Base-by-base conservation (phyloP, 2,329 filamentous ascomycete species). In the Fusarium pseudocircinatum region DNA sequence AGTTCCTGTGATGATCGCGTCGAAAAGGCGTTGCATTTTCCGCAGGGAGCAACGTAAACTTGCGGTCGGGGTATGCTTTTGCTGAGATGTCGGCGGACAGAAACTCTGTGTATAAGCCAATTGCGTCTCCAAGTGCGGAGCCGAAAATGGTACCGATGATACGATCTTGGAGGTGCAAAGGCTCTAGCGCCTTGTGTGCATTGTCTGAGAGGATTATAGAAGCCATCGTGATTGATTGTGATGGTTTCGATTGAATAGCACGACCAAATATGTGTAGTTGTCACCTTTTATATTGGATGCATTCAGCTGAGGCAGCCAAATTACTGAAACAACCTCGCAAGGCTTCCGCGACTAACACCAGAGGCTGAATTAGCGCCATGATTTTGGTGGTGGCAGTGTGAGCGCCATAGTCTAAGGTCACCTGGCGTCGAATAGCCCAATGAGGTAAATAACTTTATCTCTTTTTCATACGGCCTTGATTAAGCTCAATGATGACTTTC, bases 51-150 rank as follows among this genome's bases (percentile, higher is more conserved):
- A 88, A 80, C 7, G 80, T 82, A 73, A 87, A 87, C 4, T 66
- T 78, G 20, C 80, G 71, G 2, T 79, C 71, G 4, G 82, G 80
- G 58, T 88, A 87, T 32, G 81, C 71, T 12, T 68, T 70, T 28
- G 70, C 69, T 7, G 83, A 81, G 24, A 79, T 60, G 7, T 78
- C 59, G 44, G 80, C 81, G 3, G 84, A 82, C 32, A 87, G 78
- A 64, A 88, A 88, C 67, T 88, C 86, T 13, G 87, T 89, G 76
- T 89, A 89, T 12, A 89, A 75, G 5, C 87, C 87, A 64, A 88
- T 86, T 26, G 86, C 84, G 73, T 89, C 87, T 34, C 87, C 87
- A 13, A 89, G 79, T 7, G 87, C 87, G 26, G 86, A 87, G 30
- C 85, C 87, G 60, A 88, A 77, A 36, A 88, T 79, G 50, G 82